These are phyloP conservation scores for Corylus heterophylla DNA, from an alignment of 306 rosid species.

Conservation along the genomic window DNA sequence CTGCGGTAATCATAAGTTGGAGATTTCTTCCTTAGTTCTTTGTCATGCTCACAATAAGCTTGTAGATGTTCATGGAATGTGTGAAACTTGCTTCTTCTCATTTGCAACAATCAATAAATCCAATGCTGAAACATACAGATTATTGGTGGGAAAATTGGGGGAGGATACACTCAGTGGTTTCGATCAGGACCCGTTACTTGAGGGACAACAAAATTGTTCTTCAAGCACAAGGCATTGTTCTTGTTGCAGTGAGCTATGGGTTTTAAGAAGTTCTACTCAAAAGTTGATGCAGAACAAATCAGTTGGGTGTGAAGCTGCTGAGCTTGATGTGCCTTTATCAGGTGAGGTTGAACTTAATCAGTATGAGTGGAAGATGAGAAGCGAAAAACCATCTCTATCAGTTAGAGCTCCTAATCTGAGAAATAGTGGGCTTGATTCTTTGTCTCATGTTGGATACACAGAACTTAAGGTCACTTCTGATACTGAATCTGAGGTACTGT, in stretches of 20 bases:
- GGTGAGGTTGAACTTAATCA: conserved; percentile 29
- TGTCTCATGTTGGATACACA: conserved; percentile 69
- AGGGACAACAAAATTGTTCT: conserved; percentile 21
- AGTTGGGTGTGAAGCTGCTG: conserved; percentile 40
- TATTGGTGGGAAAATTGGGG: conserved; percentile 65
- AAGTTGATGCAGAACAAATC: conserved; percentile 41
- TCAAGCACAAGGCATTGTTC: conserved; percentile 41
- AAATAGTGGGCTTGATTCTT: conserved; percentile 48
- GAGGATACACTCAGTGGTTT: conserved; percentile 40
- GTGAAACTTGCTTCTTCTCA: conserved; percentile 76
- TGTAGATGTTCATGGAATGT: conserved; percentile 71
- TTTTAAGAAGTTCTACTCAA: conserved; percentile 29
- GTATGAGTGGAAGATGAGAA: conserved; percentile 29
- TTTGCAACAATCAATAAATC: conserved; percentile 56
- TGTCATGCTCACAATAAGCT: conserved; percentile 73
- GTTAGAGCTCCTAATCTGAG: conserved; percentile 32
- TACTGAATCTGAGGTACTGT: conserved; percentile 65
- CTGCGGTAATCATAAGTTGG: conserved; percentile 68
- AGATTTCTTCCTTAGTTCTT: conserved; percentile 71
- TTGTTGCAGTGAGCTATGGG: conserved; percentile 62
- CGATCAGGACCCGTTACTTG: conserved; percentile 55
- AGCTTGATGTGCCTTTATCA: conserved; percentile 41
- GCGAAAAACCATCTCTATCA: conserved; percentile 33
- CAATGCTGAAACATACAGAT: conserved; percentile 53
- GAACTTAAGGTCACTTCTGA: conserved; percentile 78